Percentiles rank a stretch among this genome's conserved stretches.
Evolutionary conservation across 1,284 basidiomycete species (phyloP).

Genomic region (Moesziomyces sp.): DNA sequence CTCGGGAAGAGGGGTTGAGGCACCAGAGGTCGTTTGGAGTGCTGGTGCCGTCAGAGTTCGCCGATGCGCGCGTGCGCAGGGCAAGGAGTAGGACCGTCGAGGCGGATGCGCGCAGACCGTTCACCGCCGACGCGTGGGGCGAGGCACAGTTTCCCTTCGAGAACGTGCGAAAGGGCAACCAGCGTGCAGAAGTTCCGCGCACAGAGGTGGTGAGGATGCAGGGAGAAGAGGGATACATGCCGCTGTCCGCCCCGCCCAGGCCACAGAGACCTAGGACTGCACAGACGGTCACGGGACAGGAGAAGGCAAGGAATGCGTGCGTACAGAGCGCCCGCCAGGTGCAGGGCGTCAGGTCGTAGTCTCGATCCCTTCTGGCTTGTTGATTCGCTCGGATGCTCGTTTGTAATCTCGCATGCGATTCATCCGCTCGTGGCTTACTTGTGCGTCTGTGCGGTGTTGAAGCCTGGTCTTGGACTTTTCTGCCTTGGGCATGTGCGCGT

Average conservation of each 20-base stretch:
- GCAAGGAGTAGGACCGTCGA: constrained; percentile 34
- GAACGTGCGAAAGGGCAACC: neutral
- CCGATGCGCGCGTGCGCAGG: constrained; percentile 12
- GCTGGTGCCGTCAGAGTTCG: constrained; percentile 33
- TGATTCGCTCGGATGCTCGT: too few relatives aligned
- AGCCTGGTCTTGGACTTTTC: too few relatives aligned
- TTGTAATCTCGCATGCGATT: too few relatives aligned
- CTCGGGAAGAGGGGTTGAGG: constrained; percentile 14
- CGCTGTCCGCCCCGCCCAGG: constrained; percentile 22
- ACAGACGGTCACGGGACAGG: constrained; percentile 14
- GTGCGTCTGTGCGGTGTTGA: too few relatives aligned
- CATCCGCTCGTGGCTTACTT: too few relatives aligned
- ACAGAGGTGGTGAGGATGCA: too few relatives aligned
- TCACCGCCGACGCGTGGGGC: constrained; percentile 45
- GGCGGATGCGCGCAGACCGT: constrained; percentile 19
- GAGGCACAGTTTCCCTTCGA: constrained; percentile 29
- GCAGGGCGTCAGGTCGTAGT: too few relatives aligned
- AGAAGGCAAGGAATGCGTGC: neutral
- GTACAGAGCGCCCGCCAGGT: too few relatives aligned
- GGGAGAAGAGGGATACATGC: neutral
- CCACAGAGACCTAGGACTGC: constrained; percentile 28
- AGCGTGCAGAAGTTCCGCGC: too few relatives aligned
- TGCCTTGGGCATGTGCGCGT: too few relatives aligned
- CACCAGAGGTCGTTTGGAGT: constrained; percentile 20
- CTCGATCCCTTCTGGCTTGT: too few relatives aligned